Percentiles rank a stretch among this genome's conserved stretches.
phyloP scores from a whole-genome alignment of 2,329 filamentous ascomycete genomes.

The Bipolaris bicolor region DNA sequence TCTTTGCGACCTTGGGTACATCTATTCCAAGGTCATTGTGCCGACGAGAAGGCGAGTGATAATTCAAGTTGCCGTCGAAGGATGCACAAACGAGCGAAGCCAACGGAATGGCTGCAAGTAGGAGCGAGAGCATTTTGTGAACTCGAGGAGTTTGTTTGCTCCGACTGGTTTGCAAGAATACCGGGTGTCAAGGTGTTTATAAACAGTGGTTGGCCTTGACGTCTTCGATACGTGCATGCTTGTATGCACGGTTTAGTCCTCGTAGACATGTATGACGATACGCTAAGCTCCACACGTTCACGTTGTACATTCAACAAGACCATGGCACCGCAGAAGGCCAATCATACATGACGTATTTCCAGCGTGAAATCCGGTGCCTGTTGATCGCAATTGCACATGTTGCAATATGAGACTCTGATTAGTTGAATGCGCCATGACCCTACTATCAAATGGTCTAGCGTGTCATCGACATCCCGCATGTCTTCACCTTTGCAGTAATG shows the following conservation, averaged over 20 bases:
- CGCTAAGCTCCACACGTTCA: not conserved
- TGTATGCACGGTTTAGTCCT: not conserved
- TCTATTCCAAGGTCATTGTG: conserved; percentile 69
- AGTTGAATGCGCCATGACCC: conserved; percentile 3
- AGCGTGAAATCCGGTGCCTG: conserved; percentile 17
- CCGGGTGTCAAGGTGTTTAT: conserved; percentile 2
- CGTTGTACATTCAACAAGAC: conserved; percentile 5
- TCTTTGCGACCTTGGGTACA: conserved; percentile 63
- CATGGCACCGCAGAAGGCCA: conserved; percentile 3
- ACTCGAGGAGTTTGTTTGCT: not conserved
- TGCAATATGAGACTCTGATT: conserved; percentile 10
- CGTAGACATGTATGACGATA: conserved; percentile 4
- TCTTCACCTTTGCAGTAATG: not conserved
- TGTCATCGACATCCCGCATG: not conserved
- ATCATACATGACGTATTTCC: conserved; percentile 10
- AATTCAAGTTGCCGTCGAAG: conserved; percentile 64
- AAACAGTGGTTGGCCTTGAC: not conserved
- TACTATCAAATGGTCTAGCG: not conserved
- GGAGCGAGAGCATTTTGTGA: conserved; percentile 21
- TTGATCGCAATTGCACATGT: conserved; percentile 24
- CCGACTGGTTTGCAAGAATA: not conserved
- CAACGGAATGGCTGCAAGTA: conserved; percentile 24
- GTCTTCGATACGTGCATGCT: not conserved
- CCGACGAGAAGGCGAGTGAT: conserved; percentile 67
- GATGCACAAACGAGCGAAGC: conserved; percentile 24